These are phyloP conservation scores for Candida incommunis DNA, from an alignment of 805 yeast genomes.

Conservation along the genomic window DNA sequence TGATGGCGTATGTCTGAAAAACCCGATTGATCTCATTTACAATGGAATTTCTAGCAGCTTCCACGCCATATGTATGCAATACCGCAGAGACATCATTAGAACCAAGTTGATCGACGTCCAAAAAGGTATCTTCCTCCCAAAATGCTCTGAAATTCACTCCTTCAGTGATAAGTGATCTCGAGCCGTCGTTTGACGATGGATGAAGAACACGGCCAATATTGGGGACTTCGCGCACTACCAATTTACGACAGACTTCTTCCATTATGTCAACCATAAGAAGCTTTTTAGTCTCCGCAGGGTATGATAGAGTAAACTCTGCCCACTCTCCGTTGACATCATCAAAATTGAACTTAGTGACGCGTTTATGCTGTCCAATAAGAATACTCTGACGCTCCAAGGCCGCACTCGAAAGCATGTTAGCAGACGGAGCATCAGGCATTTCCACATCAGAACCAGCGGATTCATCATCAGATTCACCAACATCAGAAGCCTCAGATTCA, in stretches of 20 bases:
- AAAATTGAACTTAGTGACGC: slow-evolving; percentile 69
- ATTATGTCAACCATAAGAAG: slow-evolving; percentile 93
- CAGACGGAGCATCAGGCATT: background rate
- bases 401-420: slow-evolving; percentile 31
- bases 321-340: slow-evolving; percentile 82
- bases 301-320: slow-evolving; percentile 81
- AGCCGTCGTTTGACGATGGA: slow-evolving; percentile 57
- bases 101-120: slow-evolving; percentile 76
- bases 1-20: slow-evolving; percentile 89
- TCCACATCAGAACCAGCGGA: slow-evolving; percentile 15
- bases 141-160: slow-evolving; percentile 96
- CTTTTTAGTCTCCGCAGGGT: slow-evolving; percentile 79
- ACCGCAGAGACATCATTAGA: slow-evolving; percentile 92
- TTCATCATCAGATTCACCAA: slow-evolving; percentile 28
- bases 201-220: slow-evolving; percentile 86
- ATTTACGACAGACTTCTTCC: slow-evolving; percentile 78
- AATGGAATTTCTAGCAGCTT: slow-evolving; percentile 96
- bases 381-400: slow-evolving; percentile 82
- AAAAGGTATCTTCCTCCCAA: slow-evolving; percentile 95
- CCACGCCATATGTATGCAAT: slow-evolving; percentile 87
- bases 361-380: slow-evolving; percentile 56
- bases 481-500: slow-evolving; percentile 26
- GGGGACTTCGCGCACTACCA: slow-evolving; percentile 87
- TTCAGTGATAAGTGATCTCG: slow-evolving; percentile 78
- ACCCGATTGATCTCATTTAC: slow-evolving; percentile 92